These are phyloP conservation scores for Malassezia sp. DNA, from an alignment of 1,284 basidiomycete genomes.

Conservation along the genomic window DNA sequence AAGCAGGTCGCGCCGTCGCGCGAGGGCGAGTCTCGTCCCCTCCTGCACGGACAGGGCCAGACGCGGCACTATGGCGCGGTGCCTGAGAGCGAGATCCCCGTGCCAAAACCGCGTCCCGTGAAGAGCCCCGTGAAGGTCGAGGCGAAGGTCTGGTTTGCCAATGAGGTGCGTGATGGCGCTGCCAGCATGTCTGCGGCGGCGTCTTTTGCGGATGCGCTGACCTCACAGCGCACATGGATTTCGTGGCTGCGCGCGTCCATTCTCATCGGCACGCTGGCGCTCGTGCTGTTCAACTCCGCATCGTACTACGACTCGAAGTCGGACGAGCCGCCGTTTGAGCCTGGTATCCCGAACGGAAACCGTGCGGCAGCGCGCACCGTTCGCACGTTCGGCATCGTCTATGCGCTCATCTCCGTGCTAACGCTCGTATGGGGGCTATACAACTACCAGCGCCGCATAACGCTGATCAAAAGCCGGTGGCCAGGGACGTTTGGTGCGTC, in stretches of 20 bases:
- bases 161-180: constrained; percentile 47
- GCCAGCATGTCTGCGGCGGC: neutral
- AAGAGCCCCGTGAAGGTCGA: constrained; percentile 39
- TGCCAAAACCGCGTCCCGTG: constrained; percentile 51
- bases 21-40: constrained; percentile 5
- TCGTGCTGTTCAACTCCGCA: constrained; percentile 79
- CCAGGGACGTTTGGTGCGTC: constrained; percentile 73
- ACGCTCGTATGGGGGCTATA: constrained; percentile 63
- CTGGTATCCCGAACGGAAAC: neutral
- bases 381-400: constrained; percentile 63
- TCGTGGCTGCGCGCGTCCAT: constrained; percentile 78
- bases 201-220: neutral
- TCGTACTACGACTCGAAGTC: constrained; percentile 30
- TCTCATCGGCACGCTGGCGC: constrained; percentile 69
- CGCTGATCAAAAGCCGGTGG: constrained; percentile 77
- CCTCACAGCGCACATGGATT: constrained; percentile 57
- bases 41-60: constrained; percentile 11
- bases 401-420: constrained; percentile 57
- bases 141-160: constrained; percentile 46
- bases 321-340: constrained; percentile 1
- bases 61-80: constrained; percentile 16
- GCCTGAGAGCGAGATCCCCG: constrained; percentile 15
- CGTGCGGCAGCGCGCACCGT: constrained; percentile 5
- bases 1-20: neutral
- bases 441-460: constrained; percentile 77